These are phyloP conservation scores for Senecio squalidus DNA, from an alignment of 140 eudicot species.

Conservation along the genomic window DNA sequence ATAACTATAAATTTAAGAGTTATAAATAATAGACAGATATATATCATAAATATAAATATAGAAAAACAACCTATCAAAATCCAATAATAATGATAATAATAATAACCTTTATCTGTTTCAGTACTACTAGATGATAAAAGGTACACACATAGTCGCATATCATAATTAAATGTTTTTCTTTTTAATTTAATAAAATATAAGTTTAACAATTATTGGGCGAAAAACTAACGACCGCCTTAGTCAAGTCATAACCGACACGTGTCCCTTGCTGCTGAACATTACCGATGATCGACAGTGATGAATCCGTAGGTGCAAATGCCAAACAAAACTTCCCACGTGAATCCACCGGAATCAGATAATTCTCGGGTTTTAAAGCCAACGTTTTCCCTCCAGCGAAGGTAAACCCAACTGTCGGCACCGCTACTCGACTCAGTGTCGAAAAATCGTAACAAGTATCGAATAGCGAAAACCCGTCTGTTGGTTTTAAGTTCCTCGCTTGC, in stretches of 20 bases:
- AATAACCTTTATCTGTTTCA: background rate
- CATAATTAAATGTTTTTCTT: background rate
- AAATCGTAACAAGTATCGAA: slow-evolving; percentile 73
- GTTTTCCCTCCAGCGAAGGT: slow-evolving; percentile 47
- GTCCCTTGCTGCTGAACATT: slow-evolving; percentile 84
- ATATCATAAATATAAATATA: too few relatives aligned
- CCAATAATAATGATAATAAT: background rate
- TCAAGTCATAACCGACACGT: slow-evolving; percentile 67
- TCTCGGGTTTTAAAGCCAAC: slow-evolving; percentile 31
- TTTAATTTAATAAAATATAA: background rate
- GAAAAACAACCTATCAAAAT: background rate
- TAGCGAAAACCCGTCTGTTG: slow-evolving; percentile 34
- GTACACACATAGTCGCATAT: background rate
- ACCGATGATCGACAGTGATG: slow-evolving; percentile 54
- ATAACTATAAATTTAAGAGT: too few relatives aligned
- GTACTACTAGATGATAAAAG: background rate
- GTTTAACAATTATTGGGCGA: slow-evolving; percentile 49
- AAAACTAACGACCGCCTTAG: slow-evolving; percentile 36
- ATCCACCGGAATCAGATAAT: slow-evolving; percentile 63
- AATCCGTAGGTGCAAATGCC: slow-evolving; percentile 61
- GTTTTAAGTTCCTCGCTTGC: slow-evolving; percentile 26
- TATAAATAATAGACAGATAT: too few relatives aligned
- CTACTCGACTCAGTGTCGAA: slow-evolving; percentile 24
- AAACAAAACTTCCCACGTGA: slow-evolving; percentile 49
- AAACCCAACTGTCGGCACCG: slow-evolving; percentile 64